phyloP scores from a whole-genome alignment of 2,329 filamentous ascomycete species.

The Fusarium sp. region DNA sequence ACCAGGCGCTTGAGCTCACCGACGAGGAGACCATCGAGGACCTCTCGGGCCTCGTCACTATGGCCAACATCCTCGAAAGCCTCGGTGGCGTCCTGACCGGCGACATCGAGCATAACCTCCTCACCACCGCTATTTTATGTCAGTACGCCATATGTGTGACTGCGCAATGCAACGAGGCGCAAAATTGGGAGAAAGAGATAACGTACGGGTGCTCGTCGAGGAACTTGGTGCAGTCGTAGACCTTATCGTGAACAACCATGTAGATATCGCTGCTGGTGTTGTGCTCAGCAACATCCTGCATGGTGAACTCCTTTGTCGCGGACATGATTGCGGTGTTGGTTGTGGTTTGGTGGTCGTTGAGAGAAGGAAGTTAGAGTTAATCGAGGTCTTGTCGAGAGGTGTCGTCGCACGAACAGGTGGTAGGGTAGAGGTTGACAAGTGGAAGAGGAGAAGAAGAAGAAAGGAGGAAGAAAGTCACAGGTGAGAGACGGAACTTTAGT shows the following conservation, averaged over 20 bases:
- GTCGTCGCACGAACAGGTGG: conserved; percentile 25
- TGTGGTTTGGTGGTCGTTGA: conserved; percentile 18
- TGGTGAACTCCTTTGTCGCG: conserved; percentile 70
- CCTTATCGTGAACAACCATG: conserved; percentile 93
- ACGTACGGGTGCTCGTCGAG: conserved; percentile 95
- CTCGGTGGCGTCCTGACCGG: conserved; percentile 94
- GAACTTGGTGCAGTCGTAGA: conserved; percentile 91
- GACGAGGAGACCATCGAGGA: conserved; percentile 80
- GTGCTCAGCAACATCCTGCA: conserved; percentile 84
- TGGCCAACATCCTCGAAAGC: conserved; percentile 99
- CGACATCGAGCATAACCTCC: conserved; percentile 96
- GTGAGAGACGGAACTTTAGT: conserved; percentile 15
- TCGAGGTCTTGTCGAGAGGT: conserved; percentile 20
- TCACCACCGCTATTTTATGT: conserved; percentile 82
- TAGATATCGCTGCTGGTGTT: conserved; percentile 94
- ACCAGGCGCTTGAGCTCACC: conserved; percentile 85
- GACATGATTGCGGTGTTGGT: conserved; percentile 43
- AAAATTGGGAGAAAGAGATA: conserved; percentile 4
- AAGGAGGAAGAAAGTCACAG: conserved; percentile 30
- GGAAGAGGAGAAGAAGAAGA: conserved; percentile 22
- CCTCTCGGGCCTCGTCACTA: conserved; percentile 97
- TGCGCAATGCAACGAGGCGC: conserved; percentile 4
- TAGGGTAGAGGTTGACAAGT: conserved; percentile 6
- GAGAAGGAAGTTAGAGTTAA: conserved; percentile 12
- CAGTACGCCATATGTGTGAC: conserved; percentile 22